Conservation (phyloP, 2,329 filamentous ascomycete genomes). For the Aaosphaeria arxii region DNA sequence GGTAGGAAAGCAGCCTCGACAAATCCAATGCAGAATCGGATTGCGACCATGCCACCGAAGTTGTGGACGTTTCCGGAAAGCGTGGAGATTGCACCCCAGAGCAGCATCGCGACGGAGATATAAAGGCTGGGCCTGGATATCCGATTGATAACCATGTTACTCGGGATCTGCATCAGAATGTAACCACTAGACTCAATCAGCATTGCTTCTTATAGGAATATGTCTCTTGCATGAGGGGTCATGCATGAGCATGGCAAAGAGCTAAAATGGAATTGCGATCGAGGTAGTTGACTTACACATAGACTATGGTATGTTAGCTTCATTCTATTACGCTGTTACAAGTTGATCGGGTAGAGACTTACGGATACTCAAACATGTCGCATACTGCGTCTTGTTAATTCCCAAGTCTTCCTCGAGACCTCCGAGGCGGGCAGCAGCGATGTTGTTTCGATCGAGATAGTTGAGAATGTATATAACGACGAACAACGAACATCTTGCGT, state of each 20-base stretch:
- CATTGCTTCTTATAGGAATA: neutral
- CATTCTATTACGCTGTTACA: neutral
- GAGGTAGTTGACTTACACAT: neutral
- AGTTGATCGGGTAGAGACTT: constrained; percentile 1
- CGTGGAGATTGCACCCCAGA: constrained; percentile 41
- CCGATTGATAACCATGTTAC: constrained; percentile 44
- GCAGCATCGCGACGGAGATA: constrained; percentile 34
- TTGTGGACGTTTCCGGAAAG: constrained; percentile 29
- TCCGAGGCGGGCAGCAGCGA: constrained; percentile 31
- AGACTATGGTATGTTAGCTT: constrained; percentile 1
- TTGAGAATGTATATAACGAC: constrained; percentile 39
- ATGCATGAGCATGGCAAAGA: neutral
- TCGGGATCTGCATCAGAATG: constrained; percentile 34
- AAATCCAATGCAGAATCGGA: constrained; percentile 38
- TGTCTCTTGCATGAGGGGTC: neutral
- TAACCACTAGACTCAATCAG: constrained; percentile 4
- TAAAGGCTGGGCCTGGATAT: constrained; percentile 34
- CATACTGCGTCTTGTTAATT: constrained; percentile 29
- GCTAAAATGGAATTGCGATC: neutral
- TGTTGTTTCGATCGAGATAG: constrained; percentile 31
- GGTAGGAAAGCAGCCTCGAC: constrained; percentile 54
- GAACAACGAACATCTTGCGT: constrained; percentile 29
- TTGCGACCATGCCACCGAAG: constrained; percentile 36
- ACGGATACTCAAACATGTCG: constrained; percentile 32
- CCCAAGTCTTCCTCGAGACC: constrained; percentile 29